These are phyloP conservation scores for Scytalidium sp. DNA, from an alignment of 2,329 filamentous ascomycete species.

Conservation along the genomic window DNA sequence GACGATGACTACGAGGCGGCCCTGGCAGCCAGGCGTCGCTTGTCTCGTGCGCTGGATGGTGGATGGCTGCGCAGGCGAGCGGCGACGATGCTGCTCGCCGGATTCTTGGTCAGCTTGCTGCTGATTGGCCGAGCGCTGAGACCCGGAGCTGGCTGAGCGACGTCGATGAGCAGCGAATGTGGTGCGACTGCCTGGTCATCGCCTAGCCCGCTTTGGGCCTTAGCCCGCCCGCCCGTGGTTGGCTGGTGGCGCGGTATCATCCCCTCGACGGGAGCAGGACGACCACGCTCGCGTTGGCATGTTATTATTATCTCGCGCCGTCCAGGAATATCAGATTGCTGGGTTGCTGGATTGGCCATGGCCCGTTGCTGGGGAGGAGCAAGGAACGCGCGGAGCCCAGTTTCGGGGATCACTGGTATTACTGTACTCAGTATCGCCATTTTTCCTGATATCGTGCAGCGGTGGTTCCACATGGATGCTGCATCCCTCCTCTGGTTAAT, in stretches of 20 bases:
- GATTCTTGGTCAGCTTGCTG: not conserved
- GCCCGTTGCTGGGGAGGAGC: not conserved
- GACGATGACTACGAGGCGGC: not conserved
- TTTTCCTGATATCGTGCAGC: not conserved
- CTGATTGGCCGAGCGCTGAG: not conserved
- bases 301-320: not conserved
- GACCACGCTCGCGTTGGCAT: not conserved
- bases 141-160: not conserved
- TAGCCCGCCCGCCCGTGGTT: not conserved
- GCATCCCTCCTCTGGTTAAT: not conserved
- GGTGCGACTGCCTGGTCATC: not conserved
- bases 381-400: not conserved
- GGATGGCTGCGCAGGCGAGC: not conserved
- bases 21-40: no score
- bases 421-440: not conserved
- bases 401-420: not conserved
- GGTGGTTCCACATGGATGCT: not conserved
- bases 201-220: not conserved
- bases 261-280: not conserved
- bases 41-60: not conserved
- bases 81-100: not conserved
- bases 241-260: not conserved
- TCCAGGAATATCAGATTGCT: not conserved
- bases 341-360: not conserved
- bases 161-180: not conserved